Evolutionary conservation across 2,329 filamentous ascomycete species (phyloP), one percentile per base, ranked within the genome.

Genomic region (Epichloe sibirici): DNA sequence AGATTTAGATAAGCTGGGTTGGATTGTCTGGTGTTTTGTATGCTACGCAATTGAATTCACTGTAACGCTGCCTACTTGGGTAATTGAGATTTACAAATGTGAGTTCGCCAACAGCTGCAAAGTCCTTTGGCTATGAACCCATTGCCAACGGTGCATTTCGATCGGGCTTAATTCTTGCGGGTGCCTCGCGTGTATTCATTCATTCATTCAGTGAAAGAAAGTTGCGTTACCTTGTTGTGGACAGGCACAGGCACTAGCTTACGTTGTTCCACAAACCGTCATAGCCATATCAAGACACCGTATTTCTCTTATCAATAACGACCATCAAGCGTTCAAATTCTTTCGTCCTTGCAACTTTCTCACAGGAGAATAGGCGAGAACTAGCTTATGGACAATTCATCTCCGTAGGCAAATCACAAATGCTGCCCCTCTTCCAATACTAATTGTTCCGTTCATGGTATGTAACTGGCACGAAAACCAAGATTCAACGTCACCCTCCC

Each of bases 1-100:
- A 82, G 53, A 17, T 25, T 4, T 12, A 9, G 5, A 28, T n/a
- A 8, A 31, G 46, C 35, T 37, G 44, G 21, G 23, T 28, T 35
- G 28, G 23, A 31, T 5, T 5, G n/a, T 40, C 17, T 48, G 13
- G 21, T 48, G 34, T 39, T 39, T 38, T 28, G 13, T 9, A 0
- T 39, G 38, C 5, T 39, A 8, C 15, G 7, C 12, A n/a, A 13
- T 11, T 5, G 15, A 44, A 25, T 25, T 21, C 17, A 25, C 9
- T 17, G 42, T 4, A 25, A 17, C 42, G 42, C 42, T 44, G 17
- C 42, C 17, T 11, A 25, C 23, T 44, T 44, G 42, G 17, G 42
- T 44, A 25, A 13, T 44, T 13, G 38, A 44, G 11, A 17, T 25
- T 25, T 25, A 21, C 9, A 13, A 44, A 21, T 3, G 2, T 12